Percentiles rank a stretch among this genome's conserved stretches.
Evolutionary conservation across 208 protist genomes (phyloP).

Genomic region (Plasmodiophora brassicae): DNA sequence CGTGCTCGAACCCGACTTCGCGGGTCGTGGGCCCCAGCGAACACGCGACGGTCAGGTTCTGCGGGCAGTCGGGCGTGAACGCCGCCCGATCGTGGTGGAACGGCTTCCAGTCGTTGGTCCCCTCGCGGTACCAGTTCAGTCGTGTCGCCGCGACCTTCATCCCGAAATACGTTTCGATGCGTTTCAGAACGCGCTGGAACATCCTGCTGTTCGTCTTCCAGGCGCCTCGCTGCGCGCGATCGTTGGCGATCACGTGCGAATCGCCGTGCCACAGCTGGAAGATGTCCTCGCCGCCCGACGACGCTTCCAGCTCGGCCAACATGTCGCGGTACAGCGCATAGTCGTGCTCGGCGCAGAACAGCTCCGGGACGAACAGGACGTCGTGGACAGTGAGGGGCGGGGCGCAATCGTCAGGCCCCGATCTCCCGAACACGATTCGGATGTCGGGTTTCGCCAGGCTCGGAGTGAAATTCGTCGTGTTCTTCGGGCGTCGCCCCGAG

Average conservation of each 20-base stretch:
- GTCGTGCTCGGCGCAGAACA: not conserved
- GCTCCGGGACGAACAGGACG: not conserved
- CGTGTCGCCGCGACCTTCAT: not conserved
- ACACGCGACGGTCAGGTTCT: not conserved
- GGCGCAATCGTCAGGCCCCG: no score
- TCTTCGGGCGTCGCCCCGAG: no score
- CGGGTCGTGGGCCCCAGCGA: not conserved
- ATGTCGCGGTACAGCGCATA: not conserved
- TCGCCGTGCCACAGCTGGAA: not conserved
- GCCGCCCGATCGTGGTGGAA: not conserved
- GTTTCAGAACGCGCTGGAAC: no score
- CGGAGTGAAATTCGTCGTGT: no score
- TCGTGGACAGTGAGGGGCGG: not conserved
- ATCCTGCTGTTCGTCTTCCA: not conserved
- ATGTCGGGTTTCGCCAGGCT: no score
- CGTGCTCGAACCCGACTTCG: not conserved
- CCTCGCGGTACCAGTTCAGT: not conserved
- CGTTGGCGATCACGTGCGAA: not conserved
- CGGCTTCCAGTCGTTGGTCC: not conserved
- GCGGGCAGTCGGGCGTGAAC: not conserved
- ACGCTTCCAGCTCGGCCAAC: not conserved
- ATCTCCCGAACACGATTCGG: no score
- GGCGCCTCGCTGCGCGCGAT: not conserved
- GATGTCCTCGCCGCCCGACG: not conserved
- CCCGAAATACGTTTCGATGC: not conserved